phyloP scores from a whole-genome alignment of 2,329 filamentous ascomycete genomes.

The Calonectria leucothoes region DNA sequence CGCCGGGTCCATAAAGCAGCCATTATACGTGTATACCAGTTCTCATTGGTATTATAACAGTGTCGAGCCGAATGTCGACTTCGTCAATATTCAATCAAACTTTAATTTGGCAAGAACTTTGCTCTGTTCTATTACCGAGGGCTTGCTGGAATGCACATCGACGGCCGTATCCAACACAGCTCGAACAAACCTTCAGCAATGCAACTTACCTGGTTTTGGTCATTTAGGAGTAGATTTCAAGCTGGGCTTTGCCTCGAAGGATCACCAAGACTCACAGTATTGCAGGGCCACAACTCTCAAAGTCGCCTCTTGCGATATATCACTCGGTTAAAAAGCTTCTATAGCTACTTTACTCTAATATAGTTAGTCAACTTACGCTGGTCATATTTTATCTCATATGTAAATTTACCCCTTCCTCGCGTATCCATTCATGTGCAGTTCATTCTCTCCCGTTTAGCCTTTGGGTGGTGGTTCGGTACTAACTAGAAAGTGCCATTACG shows the following conservation, averaged over 20 bases:
- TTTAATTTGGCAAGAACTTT: neutral
- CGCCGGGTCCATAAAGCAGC: neutral
- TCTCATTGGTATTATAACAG: neutral
- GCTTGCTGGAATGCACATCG: neutral
- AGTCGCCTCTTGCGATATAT: neutral
- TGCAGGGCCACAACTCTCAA: neutral
- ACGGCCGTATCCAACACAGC: neutral
- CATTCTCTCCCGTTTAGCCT: too few relatives aligned
- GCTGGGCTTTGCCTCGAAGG: neutral
- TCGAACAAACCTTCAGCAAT: neutral
- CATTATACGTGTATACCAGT: neutral
- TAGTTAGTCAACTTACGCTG: neutral
- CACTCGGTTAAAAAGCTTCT: neutral
- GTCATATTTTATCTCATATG: neutral
- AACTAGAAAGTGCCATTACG: too few relatives aligned
- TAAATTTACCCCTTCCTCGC: neutral
- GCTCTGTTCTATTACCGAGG: neutral
- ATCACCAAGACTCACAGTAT: neutral
- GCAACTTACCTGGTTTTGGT: neutral
- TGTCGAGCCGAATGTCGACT: neutral
- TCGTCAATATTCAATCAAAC: neutral
- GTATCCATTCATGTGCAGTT: too few relatives aligned
- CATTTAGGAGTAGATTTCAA: neutral
- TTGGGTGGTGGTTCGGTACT: too few relatives aligned
- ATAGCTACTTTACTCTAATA: neutral